Conservation (phyloP, 345 rosid species). For the Aquilaria malaccensis region DNA sequence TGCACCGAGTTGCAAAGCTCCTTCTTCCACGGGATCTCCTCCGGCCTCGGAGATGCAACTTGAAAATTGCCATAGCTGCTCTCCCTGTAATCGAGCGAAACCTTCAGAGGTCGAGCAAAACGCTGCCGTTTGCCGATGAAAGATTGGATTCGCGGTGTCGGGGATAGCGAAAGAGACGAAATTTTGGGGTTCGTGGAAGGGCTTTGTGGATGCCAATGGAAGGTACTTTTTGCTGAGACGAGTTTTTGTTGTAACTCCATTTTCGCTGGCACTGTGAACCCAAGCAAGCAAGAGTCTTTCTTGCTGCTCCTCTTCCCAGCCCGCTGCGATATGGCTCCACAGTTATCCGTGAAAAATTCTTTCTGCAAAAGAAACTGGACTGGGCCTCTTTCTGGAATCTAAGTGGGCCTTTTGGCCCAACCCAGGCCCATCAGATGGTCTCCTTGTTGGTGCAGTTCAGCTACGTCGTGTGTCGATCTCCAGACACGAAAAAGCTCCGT, state of each 20-base stretch:
- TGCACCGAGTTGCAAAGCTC: constrained; percentile 47
- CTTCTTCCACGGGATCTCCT: constrained; percentile 51
- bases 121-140: not conserved
- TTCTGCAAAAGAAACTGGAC: too few species aligned
- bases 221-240: constrained; percentile 8
- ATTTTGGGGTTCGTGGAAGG: constrained; percentile 7
- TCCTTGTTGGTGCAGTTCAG: too few species aligned
- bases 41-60: constrained; percentile 23
- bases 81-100: constrained; percentile 29
- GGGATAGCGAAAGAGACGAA: constrained; percentile 3
- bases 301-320: too few species aligned
- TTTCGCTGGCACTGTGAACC: not conserved
- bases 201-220: constrained; percentile 9
- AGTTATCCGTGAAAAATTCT: too few species aligned
- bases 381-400: too few species aligned
- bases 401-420: too few species aligned
- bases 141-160: not conserved
- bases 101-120: constrained; percentile 18
- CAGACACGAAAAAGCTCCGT: constrained; percentile 11
- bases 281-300: too few species aligned
- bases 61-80: constrained; percentile 16
- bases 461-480: not conserved
- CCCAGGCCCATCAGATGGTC: too few species aligned
- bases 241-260: constrained; percentile 29
- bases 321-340: too few species aligned